Evolutionary conservation across 352 stramenopile species (phyloP).

Genomic region (Phytophthora quininea): DNA sequence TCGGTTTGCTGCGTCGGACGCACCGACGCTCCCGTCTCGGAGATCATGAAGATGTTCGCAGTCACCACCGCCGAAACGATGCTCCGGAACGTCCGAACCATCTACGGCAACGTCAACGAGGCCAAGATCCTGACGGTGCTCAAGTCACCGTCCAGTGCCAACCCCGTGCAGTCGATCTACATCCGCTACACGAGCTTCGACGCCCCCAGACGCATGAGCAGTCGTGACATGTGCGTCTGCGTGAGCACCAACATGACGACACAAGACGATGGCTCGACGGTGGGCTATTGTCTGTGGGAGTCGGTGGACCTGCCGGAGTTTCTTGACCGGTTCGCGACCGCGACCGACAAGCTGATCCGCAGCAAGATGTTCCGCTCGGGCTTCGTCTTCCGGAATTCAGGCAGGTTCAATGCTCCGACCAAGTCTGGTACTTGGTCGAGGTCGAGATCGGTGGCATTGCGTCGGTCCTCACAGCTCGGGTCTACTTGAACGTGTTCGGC

Average conservation of each 20-base stretch:
- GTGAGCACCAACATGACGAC: constrained; percentile 36
- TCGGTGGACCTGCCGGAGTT: constrained; percentile 52
- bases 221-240: constrained; percentile 42
- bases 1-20: constrained; percentile 58
- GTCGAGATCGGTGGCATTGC: constrained; percentile 30
- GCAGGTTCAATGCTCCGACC: constrained; percentile 39
- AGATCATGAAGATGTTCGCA: constrained; percentile 60
- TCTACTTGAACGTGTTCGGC: constrained; percentile 53
- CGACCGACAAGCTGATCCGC: constrained; percentile 38
- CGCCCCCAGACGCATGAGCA: constrained; percentile 45
- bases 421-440: constrained; percentile 58
- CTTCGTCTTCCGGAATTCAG: constrained; percentile 51
- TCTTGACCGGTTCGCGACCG: constrained; percentile 27
- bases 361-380: constrained; percentile 51
- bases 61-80: constrained; percentile 45
- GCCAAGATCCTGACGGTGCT: constrained; percentile 53
- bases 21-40: constrained; percentile 38
- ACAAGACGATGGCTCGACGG: constrained; percentile 35
- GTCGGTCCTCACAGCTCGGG: constrained; percentile 30
- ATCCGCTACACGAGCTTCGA: constrained; percentile 46
- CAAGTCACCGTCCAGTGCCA: constrained; percentile 17
- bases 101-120: constrained; percentile 59
- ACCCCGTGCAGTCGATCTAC: constrained; percentile 39
- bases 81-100: constrained; percentile 52
- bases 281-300: constrained; percentile 67